Base-by-base conservation (phyloP, 148 eudicot species). In the Fagopyrum homotropicum region DNA sequence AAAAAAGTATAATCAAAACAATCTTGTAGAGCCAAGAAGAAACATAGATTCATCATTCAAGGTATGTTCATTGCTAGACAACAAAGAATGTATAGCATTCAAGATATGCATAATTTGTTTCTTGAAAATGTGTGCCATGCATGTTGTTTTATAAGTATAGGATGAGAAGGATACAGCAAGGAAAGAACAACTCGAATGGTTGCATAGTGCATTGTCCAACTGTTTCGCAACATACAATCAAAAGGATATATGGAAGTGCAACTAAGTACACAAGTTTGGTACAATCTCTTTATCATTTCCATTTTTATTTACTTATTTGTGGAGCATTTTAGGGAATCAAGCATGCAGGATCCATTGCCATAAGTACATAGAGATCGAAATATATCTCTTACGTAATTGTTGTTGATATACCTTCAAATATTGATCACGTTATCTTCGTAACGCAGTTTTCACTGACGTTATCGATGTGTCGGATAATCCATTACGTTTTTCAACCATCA, bases 161-260 rank as follows among this genome's bases (percentile, higher is more conserved):
- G 19, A 22, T 60, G 68, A 61, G 40, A 43, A 61, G 68, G 43
- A 61, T 22, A 9, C 68, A 10, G 11, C 43, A 26, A 9, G 19
- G 14, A 61, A 61, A 61, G 68, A 61, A 4, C 68, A 61, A 61
- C 68, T 61, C 29, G 68, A 61, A 61, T 61, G 68, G 10, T 9
- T 22, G 14, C 68, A 35, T 35, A 61, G 43, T 61, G 68, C 68
- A 40, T 61, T 61, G 68, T 61, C 68, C 43, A 61, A 61, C 68
- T 61, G 68, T 29, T 43, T 11, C 8, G 43, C 68, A 61, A 26
- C 68, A 61, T 35, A 61, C 40, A 35, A 29, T 61, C 5, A 26
- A 26, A 61, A 10, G 5, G 5, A 61, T 26, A 29, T 11, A 29
- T 5, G 52, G 52, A 49, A 11, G 19, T 61, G 68, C 9, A 26